phyloP scores from a whole-genome alignment of 495 filamentous ascomycete species.

The Aspergillus baeticus region DNA sequence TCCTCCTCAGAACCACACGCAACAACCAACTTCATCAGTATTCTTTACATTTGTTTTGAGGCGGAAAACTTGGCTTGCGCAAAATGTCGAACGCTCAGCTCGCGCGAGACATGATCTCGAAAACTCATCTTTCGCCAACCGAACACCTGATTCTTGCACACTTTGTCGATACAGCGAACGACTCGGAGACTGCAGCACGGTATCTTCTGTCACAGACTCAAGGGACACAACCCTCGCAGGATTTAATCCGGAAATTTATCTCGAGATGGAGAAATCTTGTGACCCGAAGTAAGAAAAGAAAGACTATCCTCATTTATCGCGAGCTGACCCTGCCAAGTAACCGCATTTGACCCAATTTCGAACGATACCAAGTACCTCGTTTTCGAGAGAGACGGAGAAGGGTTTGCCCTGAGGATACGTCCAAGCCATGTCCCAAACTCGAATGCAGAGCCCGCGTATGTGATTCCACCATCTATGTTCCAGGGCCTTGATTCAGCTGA shows the following conservation, averaged over 20 bases:
- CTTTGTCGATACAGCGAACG: slow-evolving; percentile 14
- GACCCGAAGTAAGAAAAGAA: neutral
- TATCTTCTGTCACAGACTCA: slow-evolving; percentile 6
- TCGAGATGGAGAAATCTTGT: slow-evolving; percentile 11
- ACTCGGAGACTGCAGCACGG: slow-evolving; percentile 11
- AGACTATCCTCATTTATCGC: neutral
- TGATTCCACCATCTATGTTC: slow-evolving; percentile 15
- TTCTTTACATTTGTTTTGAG: no score
- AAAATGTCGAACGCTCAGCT: neutral
- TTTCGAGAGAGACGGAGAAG: neutral
- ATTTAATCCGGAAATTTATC: slow-evolving; percentile 10
- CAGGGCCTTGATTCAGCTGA: neutral
- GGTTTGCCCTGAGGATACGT: neutral
- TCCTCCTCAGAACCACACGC: no score
- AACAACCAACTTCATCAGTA: no score
- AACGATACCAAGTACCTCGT: neutral
- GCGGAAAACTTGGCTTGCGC: no score
- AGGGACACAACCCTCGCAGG: no score
- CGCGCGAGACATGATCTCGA: neutral
- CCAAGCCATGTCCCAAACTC: neutral
- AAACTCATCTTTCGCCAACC: slow-evolving; percentile 10
- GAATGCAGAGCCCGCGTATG: slow-evolving; percentile 10
- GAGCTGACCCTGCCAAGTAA: neutral
- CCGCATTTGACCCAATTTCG: neutral
- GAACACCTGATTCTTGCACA: slow-evolving; percentile 14